Evolutionary conservation across 805 yeast species (phyloP), one percentile per base, ranked within the genome.

Genomic region (Debaryomyces tyrocola): DNA sequence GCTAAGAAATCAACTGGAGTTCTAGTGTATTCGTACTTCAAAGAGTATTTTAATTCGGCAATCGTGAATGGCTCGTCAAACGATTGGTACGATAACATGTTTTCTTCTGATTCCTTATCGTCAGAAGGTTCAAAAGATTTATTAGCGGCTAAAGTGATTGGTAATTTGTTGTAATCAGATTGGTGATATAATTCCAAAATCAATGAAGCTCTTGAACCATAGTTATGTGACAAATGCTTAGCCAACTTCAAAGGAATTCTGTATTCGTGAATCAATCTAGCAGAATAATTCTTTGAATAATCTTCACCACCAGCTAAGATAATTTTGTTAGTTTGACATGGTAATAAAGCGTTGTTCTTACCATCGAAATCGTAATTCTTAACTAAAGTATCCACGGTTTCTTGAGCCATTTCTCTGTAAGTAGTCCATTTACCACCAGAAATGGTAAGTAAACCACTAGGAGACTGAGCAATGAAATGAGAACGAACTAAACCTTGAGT

Each of bases 361-460:
- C 52, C 57, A 41, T 40, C 68, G 44, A 77, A 74, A 42, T 71
- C 70, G 46, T 69, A 69, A 37, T 63, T 55, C 60, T 80, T 74
- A 40, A 88, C 75, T 44, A 87, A 82, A 55, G 81, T 82, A 66
- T 88, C 84, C 40, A 91, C 84, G 38, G 96, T 88, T 73, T 92
- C 96, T 72, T 91, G 84, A 18, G 97, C 96, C 97, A 91, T 91
- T 74, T 90, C 96, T 74, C 97, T 81, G 75, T 91, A 92, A 33
- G 98, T 91, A 44, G 98, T 91, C 98, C 98, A 91, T 73, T 91
- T 91, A 66, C 98, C 98, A 60, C 97, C 98, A 15, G 96, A 85
- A 55, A 91, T 87, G 34, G 98, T 91, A 34, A 91, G 76, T 56
- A 91, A 78, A 20, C 92, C 94, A 46, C 86, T 77, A 48, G 77